Conservation (phyloP, 768 basidiomycete genomes). For the Termitomyces bulborhizus region DNA sequence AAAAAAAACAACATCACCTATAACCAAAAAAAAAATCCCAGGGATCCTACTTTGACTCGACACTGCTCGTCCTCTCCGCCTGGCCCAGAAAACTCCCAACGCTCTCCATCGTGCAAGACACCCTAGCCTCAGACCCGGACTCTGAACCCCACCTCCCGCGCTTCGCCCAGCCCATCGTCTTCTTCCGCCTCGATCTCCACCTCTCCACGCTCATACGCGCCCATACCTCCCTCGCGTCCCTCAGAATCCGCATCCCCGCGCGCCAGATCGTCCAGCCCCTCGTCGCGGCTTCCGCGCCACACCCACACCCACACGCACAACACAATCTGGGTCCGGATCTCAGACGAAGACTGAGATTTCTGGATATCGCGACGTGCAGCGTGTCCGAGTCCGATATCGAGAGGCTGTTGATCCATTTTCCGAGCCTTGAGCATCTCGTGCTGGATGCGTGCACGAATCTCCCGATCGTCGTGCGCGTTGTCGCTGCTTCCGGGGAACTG, state of each 20-base stretch:
- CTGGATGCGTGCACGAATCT: constrained; percentile 62
- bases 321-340: too few relatives aligned
- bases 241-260: constrained; percentile 69
- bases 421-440: constrained; percentile 54
- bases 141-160: constrained; percentile 15
- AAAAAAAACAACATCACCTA: too few relatives aligned
- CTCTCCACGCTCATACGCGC: constrained; percentile 38
- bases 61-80: constrained; percentile 50
- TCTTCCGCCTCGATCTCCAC: constrained; percentile 61
- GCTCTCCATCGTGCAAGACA: constrained; percentile 66
- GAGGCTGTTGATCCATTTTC: constrained; percentile 43
- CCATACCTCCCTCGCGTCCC: constrained; percentile 40
- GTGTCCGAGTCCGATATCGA: constrained; percentile 51
- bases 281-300: constrained; percentile 1
- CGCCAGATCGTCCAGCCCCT: constrained; percentile 48
- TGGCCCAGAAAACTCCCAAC: constrained; percentile 46
- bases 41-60: constrained; percentile 83
- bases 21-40: constrained; percentile 12
- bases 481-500: background rate
- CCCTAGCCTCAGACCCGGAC: constrained; percentile 33
- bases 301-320: background rate
- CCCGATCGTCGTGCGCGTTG: background rate
- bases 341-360: constrained; percentile 33
- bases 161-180: constrained; percentile 87
- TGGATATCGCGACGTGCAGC: constrained; percentile 74